Evolutionary conservation across 1,139 yeast genomes (phyloP), one percentile per base, ranked within the genome.

Genomic region (Debaryomyces udenii): DNA sequence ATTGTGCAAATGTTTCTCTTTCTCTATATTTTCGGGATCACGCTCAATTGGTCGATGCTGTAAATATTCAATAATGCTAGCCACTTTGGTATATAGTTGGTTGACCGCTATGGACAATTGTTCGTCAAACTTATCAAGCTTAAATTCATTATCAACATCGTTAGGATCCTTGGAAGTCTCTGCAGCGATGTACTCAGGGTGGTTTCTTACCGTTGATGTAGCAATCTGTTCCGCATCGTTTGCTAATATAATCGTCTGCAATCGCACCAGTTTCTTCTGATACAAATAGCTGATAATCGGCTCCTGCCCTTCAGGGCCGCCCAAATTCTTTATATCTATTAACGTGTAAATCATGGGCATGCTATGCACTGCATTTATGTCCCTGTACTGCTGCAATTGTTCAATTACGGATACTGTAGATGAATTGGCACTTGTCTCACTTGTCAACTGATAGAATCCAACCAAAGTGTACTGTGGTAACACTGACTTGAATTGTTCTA

Each of bases 361-460:
- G 42, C 3, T 38, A 41, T 16, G 40, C 38, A 15, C 40, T 27
- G 24, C 37, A 31, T 7, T 24, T 20, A 20, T 20, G 24, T 11
- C 31, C 16, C 17, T 16, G 11, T 10, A 26, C 5, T 38, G 15
- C 26, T 34, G 14, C 35, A 46, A 14, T 31, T 46, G 48, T 3
- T 37, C 28, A 4, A 43, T 20, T 5, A 52, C 37, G 4, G 43
- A 31, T 5, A 30, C 14, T 9, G 59, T 44, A n/a, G 36, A 27
- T 9, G 47, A 38, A 33, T 43, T 40, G 16, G 45, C 44, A 3
- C 31, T 42, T 6, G 33, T n/a, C 9, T 29, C 35, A 7, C 43
- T 17, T 6, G 39, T 37, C 2, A 64, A 46, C 10, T 57, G 57
- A 44, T 66, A 69, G 1, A 66, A 31, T 0, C 75, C 75, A 6